Evolutionary conservation across 306 rosid genomes (phyloP), one percentile per base, ranked within the genome.

Genomic region (Sesbania bispinosa): DNA sequence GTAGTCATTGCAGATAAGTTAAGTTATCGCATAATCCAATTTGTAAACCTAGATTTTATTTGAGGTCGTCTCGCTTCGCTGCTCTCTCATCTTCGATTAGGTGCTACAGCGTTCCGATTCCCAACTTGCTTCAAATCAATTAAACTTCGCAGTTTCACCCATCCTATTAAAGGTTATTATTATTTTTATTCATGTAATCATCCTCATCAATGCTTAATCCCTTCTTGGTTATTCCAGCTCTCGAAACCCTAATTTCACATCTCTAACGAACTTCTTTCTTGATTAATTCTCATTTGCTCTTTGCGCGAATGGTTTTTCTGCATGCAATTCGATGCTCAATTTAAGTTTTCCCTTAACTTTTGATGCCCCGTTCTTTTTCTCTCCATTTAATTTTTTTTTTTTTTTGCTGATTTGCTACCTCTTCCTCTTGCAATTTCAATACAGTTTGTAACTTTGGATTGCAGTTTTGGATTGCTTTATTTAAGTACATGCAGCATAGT

Each of bases 381-480:
- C 62, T 36, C 20, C 30, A 6, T 68, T 38, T 30, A 32, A 39
- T 20, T 11, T 15, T 52, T 13, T 6, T 43, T 39, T 30, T 10
- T 10, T 5, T 32, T 54, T 47, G 19, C 20, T 48, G 42, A 27
- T 70, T 46, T 42, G 10, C 33, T 65, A 47, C 16, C 1, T 69
- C 0, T 58, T 55, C 9, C 15, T 58, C 24, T 5, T 62, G 41
- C 39, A 23, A 33, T 18, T 47, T 60, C n/a, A 8, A 10, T 46
- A 19, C 45, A 76, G 41, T 59, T 61, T 79, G 67, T 83, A 62
- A 66, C 66, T 26, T 54, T 59, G 23, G 58, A 26, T 78, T 50
- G 30, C 15, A 92, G 96, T 80, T 85, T 92, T 55, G 38, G 62
- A 36, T 81, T 62, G 39, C 21, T 30, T 6, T 20, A 61, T 54